These are phyloP conservation scores for Coniochaeta ligniaria DNA, from an alignment of 2,329 filamentous ascomycete genomes.

Conservation along the genomic window DNA sequence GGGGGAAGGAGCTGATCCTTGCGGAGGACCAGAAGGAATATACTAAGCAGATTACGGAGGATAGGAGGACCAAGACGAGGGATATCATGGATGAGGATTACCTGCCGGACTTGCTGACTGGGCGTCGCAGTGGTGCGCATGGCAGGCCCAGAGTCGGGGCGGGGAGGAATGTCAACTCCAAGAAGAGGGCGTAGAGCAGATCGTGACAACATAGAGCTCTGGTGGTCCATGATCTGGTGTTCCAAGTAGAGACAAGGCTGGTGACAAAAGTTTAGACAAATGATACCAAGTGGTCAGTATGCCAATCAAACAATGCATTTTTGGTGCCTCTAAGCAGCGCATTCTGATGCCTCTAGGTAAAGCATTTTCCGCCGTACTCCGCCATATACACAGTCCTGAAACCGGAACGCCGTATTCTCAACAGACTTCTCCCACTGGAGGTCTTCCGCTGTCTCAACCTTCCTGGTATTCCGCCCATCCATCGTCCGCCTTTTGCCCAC, in stretches of 20 bases:
- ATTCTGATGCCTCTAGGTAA: neutral
- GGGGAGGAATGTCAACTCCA: constrained; percentile 79
- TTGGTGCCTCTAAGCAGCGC: neutral
- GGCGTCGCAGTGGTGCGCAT: constrained; percentile 57
- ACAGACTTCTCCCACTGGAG: neutral
- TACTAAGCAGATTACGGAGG: constrained; percentile 52
- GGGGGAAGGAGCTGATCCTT: constrained; percentile 77
- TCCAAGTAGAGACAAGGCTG: no score
- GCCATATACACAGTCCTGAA: neutral
- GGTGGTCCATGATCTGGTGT: no score
- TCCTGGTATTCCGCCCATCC: neutral
- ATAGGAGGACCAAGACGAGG: constrained; percentile 61
- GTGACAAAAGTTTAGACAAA: constrained; percentile 12
- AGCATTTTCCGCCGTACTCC: neutral
- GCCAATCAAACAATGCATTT: neutral
- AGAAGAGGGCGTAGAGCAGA: constrained; percentile 51
- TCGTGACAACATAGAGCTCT: no score
- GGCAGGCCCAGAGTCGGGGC: constrained; percentile 76
- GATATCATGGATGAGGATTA: constrained; percentile 96
- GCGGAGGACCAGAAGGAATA: constrained; percentile 97
- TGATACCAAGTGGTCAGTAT: neutral
- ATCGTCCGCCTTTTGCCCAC: neutral
- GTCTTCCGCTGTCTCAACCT: neutral
- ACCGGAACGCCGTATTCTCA: neutral
- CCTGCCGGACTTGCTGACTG: constrained; percentile 75